Evolutionary conservation across 306 rosid species (phyloP).

Genomic region (Elaeagnus macrophylla): DNA sequence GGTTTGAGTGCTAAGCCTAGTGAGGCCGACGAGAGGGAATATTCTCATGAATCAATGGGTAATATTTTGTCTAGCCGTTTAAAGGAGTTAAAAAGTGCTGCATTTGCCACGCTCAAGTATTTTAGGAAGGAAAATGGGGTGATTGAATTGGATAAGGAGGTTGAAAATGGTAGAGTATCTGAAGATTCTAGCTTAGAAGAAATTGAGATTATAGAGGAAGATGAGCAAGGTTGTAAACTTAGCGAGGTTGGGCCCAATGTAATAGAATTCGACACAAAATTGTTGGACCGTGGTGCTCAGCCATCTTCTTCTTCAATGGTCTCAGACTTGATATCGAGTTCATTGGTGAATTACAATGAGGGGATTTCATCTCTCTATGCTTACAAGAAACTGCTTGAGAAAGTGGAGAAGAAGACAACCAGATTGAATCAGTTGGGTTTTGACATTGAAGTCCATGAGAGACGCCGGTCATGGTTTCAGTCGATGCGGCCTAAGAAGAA

Average conservation of each 20-base stretch:
- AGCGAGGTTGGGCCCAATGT: slow-evolving; percentile 25
- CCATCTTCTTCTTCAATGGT: slow-evolving; percentile 35
- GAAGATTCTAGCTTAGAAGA: slow-evolving; percentile 50
- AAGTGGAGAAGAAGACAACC: slow-evolving; percentile 17
- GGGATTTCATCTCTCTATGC: slow-evolving; percentile 23
- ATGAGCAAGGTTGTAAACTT: slow-evolving; percentile 24
- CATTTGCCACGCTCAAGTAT: slow-evolving; percentile 21
- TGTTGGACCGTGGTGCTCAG: slow-evolving; percentile 18
- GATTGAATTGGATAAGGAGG: slow-evolving; percentile 47
- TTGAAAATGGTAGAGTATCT: slow-evolving; percentile 14
- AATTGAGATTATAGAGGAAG: slow-evolving; percentile 36
- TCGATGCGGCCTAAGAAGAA: slow-evolving; percentile 44
- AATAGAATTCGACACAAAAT: slow-evolving; percentile 29
- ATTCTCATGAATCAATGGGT: slow-evolving; percentile 24
- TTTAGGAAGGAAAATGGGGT: slow-evolving; percentile 29
- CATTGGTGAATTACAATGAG: slow-evolving; percentile 26
- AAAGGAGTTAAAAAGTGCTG: slow-evolving; percentile 23
- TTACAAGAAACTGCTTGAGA: slow-evolving; percentile 63
- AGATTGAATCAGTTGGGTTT: slow-evolving; percentile 29
- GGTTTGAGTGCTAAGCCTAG: not conserved
- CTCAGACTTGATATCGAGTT: slow-evolving; percentile 35
- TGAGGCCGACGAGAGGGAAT: slow-evolving; percentile 8
- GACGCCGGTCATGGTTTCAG: slow-evolving; percentile 22
- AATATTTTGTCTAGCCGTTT: slow-evolving; percentile 15
- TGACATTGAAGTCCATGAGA: slow-evolving; percentile 52